These are phyloP conservation scores for Casuarina glauca DNA, from an alignment of 306 rosid genomes.

Conservation along the genomic window DNA sequence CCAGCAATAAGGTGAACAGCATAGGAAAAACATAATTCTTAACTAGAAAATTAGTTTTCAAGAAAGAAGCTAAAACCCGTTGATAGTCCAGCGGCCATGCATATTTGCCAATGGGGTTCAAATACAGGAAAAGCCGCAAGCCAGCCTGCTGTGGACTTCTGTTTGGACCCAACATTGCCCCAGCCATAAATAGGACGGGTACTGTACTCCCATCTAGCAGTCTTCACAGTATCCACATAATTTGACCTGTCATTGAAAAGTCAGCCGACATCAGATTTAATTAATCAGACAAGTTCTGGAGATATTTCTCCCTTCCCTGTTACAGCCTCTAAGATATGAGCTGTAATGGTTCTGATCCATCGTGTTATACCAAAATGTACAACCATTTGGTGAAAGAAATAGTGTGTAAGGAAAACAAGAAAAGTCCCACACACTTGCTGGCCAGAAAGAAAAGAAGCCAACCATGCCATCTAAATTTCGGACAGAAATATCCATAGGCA, in stretches of 20 bases:
- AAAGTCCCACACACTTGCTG: not conserved
- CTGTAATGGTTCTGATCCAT: not conserved
- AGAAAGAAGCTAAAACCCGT: conserved; percentile 60
- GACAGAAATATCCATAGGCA: not conserved
- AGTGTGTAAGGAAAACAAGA: not conserved
- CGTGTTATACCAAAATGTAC: not conserved
- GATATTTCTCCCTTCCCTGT: not conserved
- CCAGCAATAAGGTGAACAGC: conserved; percentile 11
- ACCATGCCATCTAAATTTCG: not conserved
- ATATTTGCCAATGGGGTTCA: conserved; percentile 99
- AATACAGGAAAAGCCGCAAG: conserved; percentile 97
- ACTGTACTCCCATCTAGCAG: conserved; percentile 92
- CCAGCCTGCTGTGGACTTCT: conserved; percentile 98
- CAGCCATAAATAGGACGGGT: conserved; percentile 89
- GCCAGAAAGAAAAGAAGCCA: not conserved
- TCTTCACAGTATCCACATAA: conserved; percentile 75
- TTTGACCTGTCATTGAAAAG: conserved; percentile 59
- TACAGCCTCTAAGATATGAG: not conserved
- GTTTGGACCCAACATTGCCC: conserved; percentile 85
- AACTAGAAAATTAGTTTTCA: conserved; percentile 16
- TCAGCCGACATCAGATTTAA: conserved; percentile 23
- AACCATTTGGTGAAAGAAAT: not conserved
- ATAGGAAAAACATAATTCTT: conserved; percentile 14
- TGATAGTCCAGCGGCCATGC: conserved; percentile 91
- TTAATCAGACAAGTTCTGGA: conserved; percentile 6